phyloP scores from a whole-genome alignment of 331 rosid species.

The Telfairia occidentalis region DNA sequence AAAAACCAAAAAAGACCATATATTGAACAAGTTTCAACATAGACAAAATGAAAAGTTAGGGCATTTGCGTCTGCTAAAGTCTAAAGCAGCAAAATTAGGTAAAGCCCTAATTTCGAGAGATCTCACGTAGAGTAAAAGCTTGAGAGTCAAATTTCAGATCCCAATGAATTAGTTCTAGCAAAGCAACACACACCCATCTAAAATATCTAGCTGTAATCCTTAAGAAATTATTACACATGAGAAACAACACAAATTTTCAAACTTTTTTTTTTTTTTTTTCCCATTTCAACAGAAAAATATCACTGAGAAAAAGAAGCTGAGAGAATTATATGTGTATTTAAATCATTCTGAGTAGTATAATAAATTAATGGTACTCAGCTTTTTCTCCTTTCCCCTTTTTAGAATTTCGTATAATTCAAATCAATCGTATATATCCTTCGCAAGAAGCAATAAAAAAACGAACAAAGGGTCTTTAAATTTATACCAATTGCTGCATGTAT shows the following conservation, averaged over 20 bases:
- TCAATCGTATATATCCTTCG: too few relatives aligned
- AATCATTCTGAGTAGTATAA: not conserved
- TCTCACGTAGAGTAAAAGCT: not conserved
- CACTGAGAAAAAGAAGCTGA: not conserved
- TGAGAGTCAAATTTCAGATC: conserved; percentile 1
- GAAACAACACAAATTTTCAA: not conserved
- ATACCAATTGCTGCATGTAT: not conserved
- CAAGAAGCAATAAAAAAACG: not conserved
- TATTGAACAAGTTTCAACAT: not conserved
- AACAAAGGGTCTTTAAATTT: not conserved
- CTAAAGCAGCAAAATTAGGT: conserved; percentile 11
- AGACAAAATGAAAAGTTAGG: not conserved
- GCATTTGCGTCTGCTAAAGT: not conserved
- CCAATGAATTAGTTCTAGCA: conserved; percentile 7
- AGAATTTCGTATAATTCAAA: too few relatives aligned
- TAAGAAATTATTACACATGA: not conserved
- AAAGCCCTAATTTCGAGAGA: conserved; percentile 7
- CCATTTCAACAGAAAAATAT: not conserved
- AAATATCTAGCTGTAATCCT: conserved; percentile 8
- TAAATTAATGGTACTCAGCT: not conserved
- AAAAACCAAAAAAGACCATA: not conserved
- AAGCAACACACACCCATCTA: not conserved
- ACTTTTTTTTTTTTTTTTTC: too few relatives aligned
- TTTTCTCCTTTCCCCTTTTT: not conserved
- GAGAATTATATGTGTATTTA: not conserved